A percentile compares a stretch with the other conserved stretches of the same genome.
Evolutionary conservation across 441 rosid genomes (phyloP).

Genomic region (Erodium moschatum): DNA sequence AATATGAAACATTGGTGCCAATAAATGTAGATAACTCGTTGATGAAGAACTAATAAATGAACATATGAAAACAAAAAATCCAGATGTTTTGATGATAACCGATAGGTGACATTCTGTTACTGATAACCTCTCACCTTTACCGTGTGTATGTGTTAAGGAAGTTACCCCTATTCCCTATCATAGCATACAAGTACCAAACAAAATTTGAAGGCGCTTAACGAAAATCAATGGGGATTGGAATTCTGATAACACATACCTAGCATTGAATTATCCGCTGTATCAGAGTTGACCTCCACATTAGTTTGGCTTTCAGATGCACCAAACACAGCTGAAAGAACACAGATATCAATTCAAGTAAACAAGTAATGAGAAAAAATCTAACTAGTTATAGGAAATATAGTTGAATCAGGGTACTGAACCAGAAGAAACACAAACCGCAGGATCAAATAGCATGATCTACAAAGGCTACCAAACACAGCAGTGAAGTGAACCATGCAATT

Average conservation of each 20-base stretch:
- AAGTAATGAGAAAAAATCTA: conserved; percentile 4
- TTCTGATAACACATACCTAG: conserved; percentile 38
- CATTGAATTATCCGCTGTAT: conserved; percentile 57
- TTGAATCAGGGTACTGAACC: not conserved
- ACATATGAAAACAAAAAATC: not conserved
- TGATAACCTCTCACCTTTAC: too few species aligned
- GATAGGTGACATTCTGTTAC: too few species aligned
- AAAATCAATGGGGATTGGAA: not conserved
- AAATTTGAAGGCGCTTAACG: not conserved
- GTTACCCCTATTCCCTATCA: not conserved
- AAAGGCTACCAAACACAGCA: not conserved
- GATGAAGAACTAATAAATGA: not conserved
- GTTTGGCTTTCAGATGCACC: conserved; percentile 46
- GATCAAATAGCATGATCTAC: not conserved
- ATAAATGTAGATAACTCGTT: not conserved
- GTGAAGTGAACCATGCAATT: not conserved
- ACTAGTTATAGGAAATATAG: not conserved
- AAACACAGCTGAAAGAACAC: conserved; percentile 30
- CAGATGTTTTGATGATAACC: too few species aligned
- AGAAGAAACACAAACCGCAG: not conserved
- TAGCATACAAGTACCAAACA: not conserved
- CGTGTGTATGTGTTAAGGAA: too few species aligned
- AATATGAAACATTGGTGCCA: not conserved
- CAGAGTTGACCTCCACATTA: conserved; percentile 31
- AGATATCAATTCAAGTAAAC: not conserved